Conservation (phyloP, 2,329 filamentous ascomycete species). For the Samsoniella hepiali region DNA sequence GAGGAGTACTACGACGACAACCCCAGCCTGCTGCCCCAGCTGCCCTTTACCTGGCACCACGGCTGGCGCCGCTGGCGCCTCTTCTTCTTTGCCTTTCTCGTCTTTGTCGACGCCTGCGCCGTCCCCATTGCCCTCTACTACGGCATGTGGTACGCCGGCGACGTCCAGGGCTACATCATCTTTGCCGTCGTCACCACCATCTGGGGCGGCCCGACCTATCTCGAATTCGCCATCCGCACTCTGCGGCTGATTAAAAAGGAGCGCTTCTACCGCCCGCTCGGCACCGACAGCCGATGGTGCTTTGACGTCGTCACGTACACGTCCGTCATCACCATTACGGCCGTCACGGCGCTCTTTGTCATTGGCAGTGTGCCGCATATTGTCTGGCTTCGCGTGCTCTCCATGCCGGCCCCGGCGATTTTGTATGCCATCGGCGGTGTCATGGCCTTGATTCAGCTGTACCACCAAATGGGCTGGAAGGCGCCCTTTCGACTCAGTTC, state of each 20-base stretch:
- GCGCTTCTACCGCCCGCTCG: conserved; percentile 49
- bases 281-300: conserved; percentile 44
- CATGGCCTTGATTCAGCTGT: conserved; percentile 37
- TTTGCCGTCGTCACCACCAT: conserved; percentile 54
- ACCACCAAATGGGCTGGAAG: conserved; percentile 35
- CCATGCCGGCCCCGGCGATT: conserved; percentile 51
- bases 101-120: conserved; percentile 43
- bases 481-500: conserved; percentile 64
- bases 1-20: conserved; percentile 40
- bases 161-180: conserved; percentile 40
- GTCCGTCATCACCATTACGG: conserved; percentile 44
- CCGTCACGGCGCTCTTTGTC: conserved; percentile 49
- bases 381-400: conserved; percentile 47
- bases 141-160: conserved; percentile 41
- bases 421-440: conserved; percentile 45
- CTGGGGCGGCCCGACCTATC: conserved; percentile 53
- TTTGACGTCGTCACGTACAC: conserved; percentile 49
- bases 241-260: conserved; percentile 47
- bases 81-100: conserved; percentile 45
- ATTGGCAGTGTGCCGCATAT: conserved; percentile 49
- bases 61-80: conserved; percentile 41
- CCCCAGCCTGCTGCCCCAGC: conserved; percentile 37
- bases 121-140: conserved; percentile 53
- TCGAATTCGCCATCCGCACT: conserved; percentile 49
- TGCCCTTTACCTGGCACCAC: conserved; percentile 42